These are phyloP conservation scores for Cytospora paraplurivora DNA, from an alignment of 2,329 filamentous ascomycete genomes.

Conservation along the genomic window DNA sequence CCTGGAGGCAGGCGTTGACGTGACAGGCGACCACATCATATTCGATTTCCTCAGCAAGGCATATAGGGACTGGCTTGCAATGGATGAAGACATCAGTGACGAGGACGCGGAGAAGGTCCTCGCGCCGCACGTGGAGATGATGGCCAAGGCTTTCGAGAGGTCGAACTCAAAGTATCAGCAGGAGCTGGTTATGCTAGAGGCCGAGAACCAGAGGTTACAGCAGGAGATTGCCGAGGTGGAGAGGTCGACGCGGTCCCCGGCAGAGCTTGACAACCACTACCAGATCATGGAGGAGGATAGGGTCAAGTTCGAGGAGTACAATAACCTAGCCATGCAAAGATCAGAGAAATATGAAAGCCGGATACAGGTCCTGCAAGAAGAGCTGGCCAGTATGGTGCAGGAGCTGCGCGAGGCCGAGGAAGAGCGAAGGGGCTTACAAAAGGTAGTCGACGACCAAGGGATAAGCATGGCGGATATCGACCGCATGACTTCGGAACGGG, in stretches of 20 bases:
- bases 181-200: constrained; percentile 83
- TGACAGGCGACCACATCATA: constrained; percentile 87
- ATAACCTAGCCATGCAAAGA: constrained; percentile 77
- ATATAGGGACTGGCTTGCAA: constrained; percentile 91
- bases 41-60: constrained; percentile 89
- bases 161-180: constrained; percentile 83
- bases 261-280: constrained; percentile 83
- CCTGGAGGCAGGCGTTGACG: constrained; percentile 82
- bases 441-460: constrained; percentile 86
- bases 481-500: constrained; percentile 94
- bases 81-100: constrained; percentile 85
- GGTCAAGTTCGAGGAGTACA: constrained; percentile 94
- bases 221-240: constrained; percentile 89
- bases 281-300: constrained; percentile 94
- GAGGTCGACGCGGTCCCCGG: constrained; percentile 81
- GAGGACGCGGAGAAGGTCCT: constrained; percentile 80
- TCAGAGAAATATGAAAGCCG: constrained; percentile 86
- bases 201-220: constrained; percentile 76
- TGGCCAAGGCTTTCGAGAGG: constrained; percentile 84
- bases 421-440: constrained; percentile 78
- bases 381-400: constrained; percentile 74
- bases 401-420: constrained; percentile 81
- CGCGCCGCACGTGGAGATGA: constrained; percentile 79
- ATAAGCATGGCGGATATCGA: constrained; percentile 99
- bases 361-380: constrained; percentile 80